phyloP scores from a whole-genome alignment of 352 stramenopile genomes.

The Blastocystis sp. region DNA sequence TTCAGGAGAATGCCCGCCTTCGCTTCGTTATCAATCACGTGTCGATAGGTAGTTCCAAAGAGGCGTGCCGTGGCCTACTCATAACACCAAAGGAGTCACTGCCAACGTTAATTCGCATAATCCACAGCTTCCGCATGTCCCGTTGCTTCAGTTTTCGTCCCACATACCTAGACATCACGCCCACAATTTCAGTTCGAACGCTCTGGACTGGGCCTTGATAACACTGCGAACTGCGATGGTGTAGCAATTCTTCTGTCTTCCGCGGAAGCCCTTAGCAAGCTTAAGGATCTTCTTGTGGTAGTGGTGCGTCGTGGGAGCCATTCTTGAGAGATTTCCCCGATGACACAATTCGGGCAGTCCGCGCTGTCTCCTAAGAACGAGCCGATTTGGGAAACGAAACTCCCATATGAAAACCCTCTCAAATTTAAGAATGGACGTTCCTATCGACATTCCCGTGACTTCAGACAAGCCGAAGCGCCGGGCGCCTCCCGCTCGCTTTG shows the following conservation, averaged over 20 bases:
- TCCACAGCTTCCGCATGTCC: slow-evolving; percentile 68
- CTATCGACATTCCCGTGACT: slow-evolving; percentile 43
- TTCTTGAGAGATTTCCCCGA: background rate
- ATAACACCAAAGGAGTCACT: background rate
- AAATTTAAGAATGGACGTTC: slow-evolving; percentile 55
- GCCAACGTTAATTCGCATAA: slow-evolving; percentile 63
- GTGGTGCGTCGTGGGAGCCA: slow-evolving; percentile 49
- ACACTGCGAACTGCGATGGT: slow-evolving; percentile 62
- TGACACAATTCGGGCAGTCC: background rate
- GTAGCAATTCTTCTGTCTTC: slow-evolving; percentile 68
- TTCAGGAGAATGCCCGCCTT: slow-evolving; percentile 56
- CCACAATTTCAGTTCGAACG: background rate
- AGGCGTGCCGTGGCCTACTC: slow-evolving; percentile 44
- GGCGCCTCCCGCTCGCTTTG: slow-evolving; percentile 18
- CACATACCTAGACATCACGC: slow-evolving; percentile 39
- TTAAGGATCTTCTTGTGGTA: slow-evolving; percentile 68
- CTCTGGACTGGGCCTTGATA: slow-evolving; percentile 51
- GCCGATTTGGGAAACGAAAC: background rate
- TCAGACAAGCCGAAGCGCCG: slow-evolving; percentile 31
- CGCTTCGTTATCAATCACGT: slow-evolving; percentile 50
- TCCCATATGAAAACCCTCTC: background rate
- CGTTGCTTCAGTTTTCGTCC: slow-evolving; percentile 67
- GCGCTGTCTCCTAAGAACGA: background rate
- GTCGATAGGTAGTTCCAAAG: slow-evolving; percentile 51
- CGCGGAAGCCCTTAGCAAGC: slow-evolving; percentile 65